phyloP scores from a whole-genome alignment of 2,329 filamentous ascomycete species.

The Claviceps paspali region DNA sequence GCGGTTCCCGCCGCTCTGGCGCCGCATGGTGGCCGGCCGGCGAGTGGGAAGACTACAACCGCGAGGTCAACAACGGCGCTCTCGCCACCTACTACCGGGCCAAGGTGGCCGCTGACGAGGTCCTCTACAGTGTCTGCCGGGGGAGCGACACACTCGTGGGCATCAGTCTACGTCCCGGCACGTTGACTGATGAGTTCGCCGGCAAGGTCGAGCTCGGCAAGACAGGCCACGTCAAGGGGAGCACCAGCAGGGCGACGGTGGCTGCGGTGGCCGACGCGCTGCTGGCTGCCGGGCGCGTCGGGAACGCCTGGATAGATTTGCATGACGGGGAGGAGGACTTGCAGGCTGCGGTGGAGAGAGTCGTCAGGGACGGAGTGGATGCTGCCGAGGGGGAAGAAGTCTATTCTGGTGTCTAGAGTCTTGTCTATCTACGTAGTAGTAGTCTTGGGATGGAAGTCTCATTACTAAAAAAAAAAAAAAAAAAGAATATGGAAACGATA shows the following conservation, averaged over 20 bases:
- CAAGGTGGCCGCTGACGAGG: constrained; percentile 45
- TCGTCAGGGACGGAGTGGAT: constrained; percentile 34
- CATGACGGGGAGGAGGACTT: constrained; percentile 36
- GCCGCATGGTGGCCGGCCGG: constrained; percentile 42
- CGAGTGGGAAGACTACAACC: constrained; percentile 31
- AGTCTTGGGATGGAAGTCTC: no score
- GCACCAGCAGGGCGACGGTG: constrained; percentile 41
- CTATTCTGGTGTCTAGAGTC: no score
- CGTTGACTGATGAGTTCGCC: constrained; percentile 32
- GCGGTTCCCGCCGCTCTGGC: constrained; percentile 33
- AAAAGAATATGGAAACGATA: no score
- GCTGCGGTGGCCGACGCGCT: constrained; percentile 41
- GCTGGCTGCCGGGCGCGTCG: constrained; percentile 31
- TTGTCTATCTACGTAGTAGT: no score
- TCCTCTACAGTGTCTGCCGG: constrained; percentile 32
- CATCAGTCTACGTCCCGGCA: constrained; percentile 38
- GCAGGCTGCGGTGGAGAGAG: constrained; percentile 30
- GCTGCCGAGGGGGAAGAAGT: constrained; percentile 41
- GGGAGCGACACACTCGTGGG: constrained; percentile 27
- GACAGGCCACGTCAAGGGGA: constrained; percentile 21
- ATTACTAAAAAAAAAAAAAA: no score
- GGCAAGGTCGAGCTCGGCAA: constrained; percentile 32
- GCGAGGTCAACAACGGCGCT: constrained; percentile 20
- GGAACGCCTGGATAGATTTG: constrained; percentile 39
- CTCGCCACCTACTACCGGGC: constrained; percentile 43